Base-by-base conservation (phyloP, 139 green algal genomes). In the Tetradesmus lagerheimii region DNA sequence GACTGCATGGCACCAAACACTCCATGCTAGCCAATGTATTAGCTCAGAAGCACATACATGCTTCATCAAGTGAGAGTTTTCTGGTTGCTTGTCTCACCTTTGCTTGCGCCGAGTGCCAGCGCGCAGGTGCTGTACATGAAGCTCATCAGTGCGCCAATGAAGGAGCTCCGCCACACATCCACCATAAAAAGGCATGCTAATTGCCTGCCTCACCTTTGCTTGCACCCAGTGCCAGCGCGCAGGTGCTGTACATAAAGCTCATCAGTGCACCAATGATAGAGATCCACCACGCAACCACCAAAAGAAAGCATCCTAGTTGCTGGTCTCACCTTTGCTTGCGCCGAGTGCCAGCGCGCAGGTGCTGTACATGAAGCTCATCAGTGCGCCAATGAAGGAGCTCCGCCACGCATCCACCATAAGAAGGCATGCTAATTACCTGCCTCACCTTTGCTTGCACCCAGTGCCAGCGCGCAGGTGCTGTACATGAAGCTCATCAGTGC, bases 361-460 rank as follows among this genome's bases (percentile, higher is more conserved):
- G 82, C 87, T 92, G 86, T 96, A 96, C 31, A 91, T 89, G 27
- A 93, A 79, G 25, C 83, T 93, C 94, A 96, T 96, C 43, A 81
- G 37, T 0, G 93, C 93, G 23, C 94, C 94, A 76, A 96, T 45
- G 67, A 96, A 84, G 0, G 91, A 95, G 15, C 94, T 81, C 94
- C 94, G 96, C 93, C 93, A 96, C 15, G 95, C 85, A 8, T 85
- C 89, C 79, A 96, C 92, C 57, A 96, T n/a, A n/a, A n/a, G n/a
- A n/a, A n/a, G n/a, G n/a, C n/a, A n/a, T n/a, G n/a, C n/a, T n/a
- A n/a, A n/a, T n/a, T n/a, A n/a, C n/a, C n/a, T n/a, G n/a, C n/a
- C n/a, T n/a, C n/a, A n/a, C n/a, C 87, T 47, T 86, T 75, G 29
- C 74, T 23, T 35, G 62, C 87, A 8, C 67, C 71, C 15, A 93